A percentile compares a stretch with the other conserved stretches of the same genome.
Evolutionary conservation across 2,329 filamentous ascomycete genomes (phyloP).

Genomic region (Mollisiaceae sp.): DNA sequence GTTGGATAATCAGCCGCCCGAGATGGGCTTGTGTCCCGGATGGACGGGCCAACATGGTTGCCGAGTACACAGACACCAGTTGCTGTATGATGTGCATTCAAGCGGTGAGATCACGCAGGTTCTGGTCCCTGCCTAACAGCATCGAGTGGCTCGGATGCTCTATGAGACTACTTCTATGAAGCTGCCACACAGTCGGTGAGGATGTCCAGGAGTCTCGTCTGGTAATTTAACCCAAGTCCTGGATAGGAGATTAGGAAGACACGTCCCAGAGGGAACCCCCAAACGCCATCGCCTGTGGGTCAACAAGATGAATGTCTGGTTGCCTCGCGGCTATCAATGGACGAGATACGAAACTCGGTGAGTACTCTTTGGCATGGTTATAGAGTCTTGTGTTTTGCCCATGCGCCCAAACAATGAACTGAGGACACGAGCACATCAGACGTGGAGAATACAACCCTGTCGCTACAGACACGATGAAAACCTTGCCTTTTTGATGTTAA

Average conservation of each 20-base stretch:
- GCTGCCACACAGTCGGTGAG: background rate
- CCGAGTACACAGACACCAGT: background rate
- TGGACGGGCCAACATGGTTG: background rate
- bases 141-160: background rate
- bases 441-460: too few species aligned
- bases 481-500: too few species aligned
- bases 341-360: background rate
- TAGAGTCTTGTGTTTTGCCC: too few species aligned
- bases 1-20: background rate
- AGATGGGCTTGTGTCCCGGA: too few species aligned
- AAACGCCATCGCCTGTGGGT: background rate
- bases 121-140: background rate
- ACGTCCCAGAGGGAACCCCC: background rate
- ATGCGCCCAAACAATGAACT: too few species aligned
- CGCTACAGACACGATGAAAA: too few species aligned
- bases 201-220: background rate
- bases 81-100: background rate
- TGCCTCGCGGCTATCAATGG: background rate
- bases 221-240: background rate
- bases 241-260: background rate
- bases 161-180: background rate
- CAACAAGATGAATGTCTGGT: background rate
- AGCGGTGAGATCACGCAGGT: background rate
- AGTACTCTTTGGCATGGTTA: background rate
- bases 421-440: too few species aligned